phyloP scores from a whole-genome alignment of 768 basidiomycete species.

The Leucogyrophana mollusca region DNA sequence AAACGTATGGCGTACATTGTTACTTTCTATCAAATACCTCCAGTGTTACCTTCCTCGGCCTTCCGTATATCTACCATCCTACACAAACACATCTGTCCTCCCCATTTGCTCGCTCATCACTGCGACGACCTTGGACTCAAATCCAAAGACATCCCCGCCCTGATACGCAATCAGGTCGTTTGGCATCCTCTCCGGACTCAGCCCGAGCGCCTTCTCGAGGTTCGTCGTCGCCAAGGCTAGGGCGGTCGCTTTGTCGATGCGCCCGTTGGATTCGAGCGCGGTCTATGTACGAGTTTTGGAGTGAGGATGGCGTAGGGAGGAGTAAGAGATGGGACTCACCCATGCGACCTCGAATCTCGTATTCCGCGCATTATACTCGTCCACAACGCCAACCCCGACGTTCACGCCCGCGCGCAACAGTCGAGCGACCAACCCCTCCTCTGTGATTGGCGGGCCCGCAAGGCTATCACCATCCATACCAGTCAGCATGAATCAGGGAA shows the following conservation, averaged over 20 bases:
- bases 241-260: constrained; percentile 32
- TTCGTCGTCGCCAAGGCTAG: constrained; percentile 39
- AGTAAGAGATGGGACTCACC: constrained; percentile 21
- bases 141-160: constrained; percentile 35
- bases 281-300: constrained; percentile 25
- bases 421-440: constrained; percentile 50
- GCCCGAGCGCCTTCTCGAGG: constrained; percentile 42
- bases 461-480: constrained; percentile 35
- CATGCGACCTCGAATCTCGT: constrained; percentile 38
- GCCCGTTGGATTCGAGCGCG: constrained; percentile 36
- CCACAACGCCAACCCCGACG: constrained; percentile 52
- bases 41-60: too few relatives aligned
- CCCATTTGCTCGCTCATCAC: constrained; percentile 29
- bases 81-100: constrained; percentile 18
- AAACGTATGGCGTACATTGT: too few relatives aligned
- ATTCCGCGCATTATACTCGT: constrained; percentile 30
- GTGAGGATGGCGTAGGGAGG: neutral
- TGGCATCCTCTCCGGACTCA: constrained; percentile 20
- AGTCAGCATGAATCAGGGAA: neutral
- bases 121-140: constrained; percentile 38
- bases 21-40: too few relatives aligned
- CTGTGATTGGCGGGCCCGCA: constrained; percentile 68
- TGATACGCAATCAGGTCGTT: constrained; percentile 38
- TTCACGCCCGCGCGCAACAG: constrained; percentile 62
- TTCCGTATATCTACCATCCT: too few relatives aligned